Evolutionary conservation across 176 grass and related monocot genomes (phyloP), one percentile per base, ranked within the genome.

Genomic region (Oropetium thomaeum): DNA sequence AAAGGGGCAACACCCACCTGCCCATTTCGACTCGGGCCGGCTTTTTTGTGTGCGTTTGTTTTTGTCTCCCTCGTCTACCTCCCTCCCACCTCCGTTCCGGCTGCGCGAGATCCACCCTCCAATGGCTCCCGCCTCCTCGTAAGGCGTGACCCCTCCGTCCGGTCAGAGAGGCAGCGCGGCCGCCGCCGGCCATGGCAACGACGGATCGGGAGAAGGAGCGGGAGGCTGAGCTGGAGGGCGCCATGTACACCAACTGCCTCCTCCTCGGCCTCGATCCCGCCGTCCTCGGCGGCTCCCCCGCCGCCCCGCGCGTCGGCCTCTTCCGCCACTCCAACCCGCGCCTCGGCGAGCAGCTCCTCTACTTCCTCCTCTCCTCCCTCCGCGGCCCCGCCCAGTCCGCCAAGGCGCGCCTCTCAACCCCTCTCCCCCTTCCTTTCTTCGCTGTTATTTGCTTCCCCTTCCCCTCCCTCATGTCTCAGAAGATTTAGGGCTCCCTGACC

Each of bases 201-300:
- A 96, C 92, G 65, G 96, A 99, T 86, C 81, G 96, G 77, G 96
- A 99, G 85, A 99, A 89, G 83, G 96, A 99, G 92, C 75, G 96
- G 74, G 96, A 99, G 80, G 92, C 96, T 65, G 96, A 99, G 89
- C 89, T 99, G 67, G 96, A 99, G 92, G 86, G 85, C 80, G 96
- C 96, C 59, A 99, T 99, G 96, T 99, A 99, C 80, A 99, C 96
- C 30, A 99, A 99, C 61, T 99, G 96, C 85, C 87, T 99, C 47
- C 92, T 99, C 61, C 86, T 99, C 27, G 96, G 96, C 23, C 87
- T 99, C 69, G 96, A 99, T 96, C 85, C 92, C 53, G 81, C 87
- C 19, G 85, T 96, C 81, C 87, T 99, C 42, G 85, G 84, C 42
- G 85, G 84, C 30, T 79, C 81, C 71, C 62, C 83, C 17, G 27